Conservation (phyloP, 1,284 basidiomycete species). For the Earliella scabrosa region DNA sequence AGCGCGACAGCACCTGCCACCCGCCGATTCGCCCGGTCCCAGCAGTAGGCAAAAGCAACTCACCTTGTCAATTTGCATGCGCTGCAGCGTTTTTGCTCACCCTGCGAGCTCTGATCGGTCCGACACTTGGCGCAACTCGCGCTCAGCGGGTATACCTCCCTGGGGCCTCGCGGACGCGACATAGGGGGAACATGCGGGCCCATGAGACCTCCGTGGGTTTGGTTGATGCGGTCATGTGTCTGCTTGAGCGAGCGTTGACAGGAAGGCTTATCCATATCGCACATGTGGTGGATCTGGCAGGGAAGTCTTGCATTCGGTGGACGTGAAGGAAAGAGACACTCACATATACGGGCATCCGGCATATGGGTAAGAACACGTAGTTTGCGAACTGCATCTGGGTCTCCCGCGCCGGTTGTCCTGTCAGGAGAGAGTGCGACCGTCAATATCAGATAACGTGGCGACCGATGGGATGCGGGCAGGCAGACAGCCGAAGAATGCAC, state of each 20-base stretch:
- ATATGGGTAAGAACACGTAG: constrained; percentile 8
- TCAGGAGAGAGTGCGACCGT: no score
- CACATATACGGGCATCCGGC: constrained; percentile 14
- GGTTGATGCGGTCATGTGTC: constrained; percentile 10
- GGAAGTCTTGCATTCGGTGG: no score
- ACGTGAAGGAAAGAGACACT: background rate
- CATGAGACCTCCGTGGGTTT: constrained; percentile 9
- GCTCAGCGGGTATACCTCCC: constrained; percentile 12
- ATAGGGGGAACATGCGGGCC: constrained; percentile 10
- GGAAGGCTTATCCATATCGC: constrained; percentile 10
- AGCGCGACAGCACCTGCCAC: no score
- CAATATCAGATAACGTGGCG: no score
- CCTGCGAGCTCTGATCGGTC: constrained; percentile 6
- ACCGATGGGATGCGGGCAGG: no score
- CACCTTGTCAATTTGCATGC: constrained; percentile 19
- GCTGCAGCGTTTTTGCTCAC: constrained; percentile 7
- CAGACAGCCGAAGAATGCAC: background rate
- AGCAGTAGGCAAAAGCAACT: background rate
- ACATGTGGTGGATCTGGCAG: constrained; percentile 16
- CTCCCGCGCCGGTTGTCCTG: constrained; percentile 11
- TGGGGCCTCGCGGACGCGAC: background rate
- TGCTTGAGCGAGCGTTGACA: constrained; percentile 4
- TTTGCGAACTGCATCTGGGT: constrained; percentile 13
- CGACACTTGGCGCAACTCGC: constrained; percentile 16
- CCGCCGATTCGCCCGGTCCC: no score